Evolutionary conservation across 768 basidiomycete species (phyloP).

Genomic region (Coprinellus aureogranulatus): DNA sequence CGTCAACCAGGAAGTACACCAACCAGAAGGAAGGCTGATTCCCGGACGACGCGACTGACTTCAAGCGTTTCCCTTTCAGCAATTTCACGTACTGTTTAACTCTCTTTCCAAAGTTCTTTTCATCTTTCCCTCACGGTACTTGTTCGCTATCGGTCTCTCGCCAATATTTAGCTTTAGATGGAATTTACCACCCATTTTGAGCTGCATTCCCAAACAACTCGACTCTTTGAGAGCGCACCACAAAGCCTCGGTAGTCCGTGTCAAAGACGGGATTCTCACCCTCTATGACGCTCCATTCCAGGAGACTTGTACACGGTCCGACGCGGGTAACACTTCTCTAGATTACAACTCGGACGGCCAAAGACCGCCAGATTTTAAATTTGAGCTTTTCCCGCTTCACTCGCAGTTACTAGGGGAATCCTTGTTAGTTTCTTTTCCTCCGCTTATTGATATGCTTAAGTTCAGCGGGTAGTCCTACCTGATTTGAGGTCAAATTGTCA

Average conservation of each 20-base stretch:
- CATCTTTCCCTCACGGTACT: conserved; percentile 82
- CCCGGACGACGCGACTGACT: conserved; percentile 60
- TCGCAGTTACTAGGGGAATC: conserved; percentile 87
- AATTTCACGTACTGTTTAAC: conserved; percentile 81
- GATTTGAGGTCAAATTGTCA: conserved; percentile 71
- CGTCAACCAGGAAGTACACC: conserved; percentile 54
- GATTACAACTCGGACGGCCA: conserved; percentile 71
- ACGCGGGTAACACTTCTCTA: conserved; percentile 72
- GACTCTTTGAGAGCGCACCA: conserved; percentile 76
- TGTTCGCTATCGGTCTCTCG: conserved; percentile 82
- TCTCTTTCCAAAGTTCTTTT: conserved; percentile 81
- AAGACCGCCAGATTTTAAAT: conserved; percentile 73
- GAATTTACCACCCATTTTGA: conserved; percentile 81
- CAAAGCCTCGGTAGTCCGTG: conserved; percentile 59
- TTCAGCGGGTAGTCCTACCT: conserved; percentile 82
- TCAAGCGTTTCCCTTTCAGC: conserved; percentile 77
- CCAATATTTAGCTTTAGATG: conserved; percentile 84
- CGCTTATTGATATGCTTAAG: conserved; percentile 89
- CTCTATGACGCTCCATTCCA: conserved; percentile 80
- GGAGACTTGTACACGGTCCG: conserved; percentile 75
- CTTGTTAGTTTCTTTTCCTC: conserved; percentile 91
- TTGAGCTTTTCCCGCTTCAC: conserved; percentile 84
- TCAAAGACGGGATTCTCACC: conserved; percentile 61
- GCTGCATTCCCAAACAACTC: conserved; percentile 86
- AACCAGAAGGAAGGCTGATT: conserved; percentile 53